Evolutionary conservation across 2,329 filamentous ascomycete species (phyloP).

Genomic region (Epichloe coenophiala): DNA sequence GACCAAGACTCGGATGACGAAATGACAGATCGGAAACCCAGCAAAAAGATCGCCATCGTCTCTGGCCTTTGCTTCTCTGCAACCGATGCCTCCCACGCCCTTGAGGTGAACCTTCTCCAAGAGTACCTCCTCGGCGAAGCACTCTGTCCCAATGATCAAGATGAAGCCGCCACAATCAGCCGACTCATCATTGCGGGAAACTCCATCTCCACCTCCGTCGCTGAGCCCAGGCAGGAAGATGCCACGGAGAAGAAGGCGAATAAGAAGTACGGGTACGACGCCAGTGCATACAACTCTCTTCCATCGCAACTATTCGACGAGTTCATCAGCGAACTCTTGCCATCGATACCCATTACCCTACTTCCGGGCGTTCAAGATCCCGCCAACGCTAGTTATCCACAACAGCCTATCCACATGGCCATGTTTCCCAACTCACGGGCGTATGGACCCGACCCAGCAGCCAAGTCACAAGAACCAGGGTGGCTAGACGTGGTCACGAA

Average conservation of each 20-base stretch:
- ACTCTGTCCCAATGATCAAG: conserved; percentile 45
- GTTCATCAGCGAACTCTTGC: conserved; percentile 69
- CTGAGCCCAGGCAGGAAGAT: conserved; percentile 26
- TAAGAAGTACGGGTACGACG: conserved; percentile 93
- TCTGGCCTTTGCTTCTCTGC: conserved; percentile 80
- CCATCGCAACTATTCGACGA: conserved; percentile 75
- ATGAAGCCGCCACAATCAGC: conserved; percentile 53
- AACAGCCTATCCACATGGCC: conserved; percentile 84
- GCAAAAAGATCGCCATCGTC: conserved; percentile 64
- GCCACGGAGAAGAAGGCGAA: conserved; percentile 30
- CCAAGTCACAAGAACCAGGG: conserved; percentile 31
- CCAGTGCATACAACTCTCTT: conserved; percentile 71
- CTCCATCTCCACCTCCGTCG: conserved; percentile 56
- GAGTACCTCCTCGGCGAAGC: conserved; percentile 85
- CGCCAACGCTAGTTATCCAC: conserved; percentile 77
- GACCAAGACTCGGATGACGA: conserved; percentile 30
- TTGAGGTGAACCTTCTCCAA: conserved; percentile 63
- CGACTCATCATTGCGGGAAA: conserved; percentile 87
- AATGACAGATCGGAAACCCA: conserved; percentile 38
- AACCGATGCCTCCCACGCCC: conserved; percentile 53
- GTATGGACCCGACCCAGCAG: conserved; percentile 41
- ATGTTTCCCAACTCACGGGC: conserved; percentile 69
- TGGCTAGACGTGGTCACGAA: conserved; percentile 90
- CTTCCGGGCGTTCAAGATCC: conserved; percentile 77
- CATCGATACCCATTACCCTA: conserved; percentile 76